A percentile compares a stretch with the other conserved stretches of the same genome.
Conservation (phyloP, 805 yeast species). For the Metschnikowia cerradonensis region DNA sequence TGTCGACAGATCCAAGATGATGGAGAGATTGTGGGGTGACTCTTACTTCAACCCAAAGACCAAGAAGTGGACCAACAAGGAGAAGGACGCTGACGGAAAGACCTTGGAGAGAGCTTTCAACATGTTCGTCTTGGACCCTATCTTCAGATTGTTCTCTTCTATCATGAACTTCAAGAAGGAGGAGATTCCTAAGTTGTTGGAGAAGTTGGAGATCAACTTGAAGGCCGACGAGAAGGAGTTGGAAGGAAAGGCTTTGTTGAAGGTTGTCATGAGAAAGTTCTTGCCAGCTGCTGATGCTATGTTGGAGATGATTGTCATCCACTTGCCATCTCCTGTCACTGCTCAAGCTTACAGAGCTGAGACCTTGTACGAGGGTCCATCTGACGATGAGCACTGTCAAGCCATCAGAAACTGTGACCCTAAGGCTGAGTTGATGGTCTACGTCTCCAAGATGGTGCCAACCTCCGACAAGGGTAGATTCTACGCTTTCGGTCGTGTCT, state of each 20-base stretch:
- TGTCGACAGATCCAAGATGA: constrained; percentile 97
- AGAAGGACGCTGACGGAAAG: constrained; percentile 93
- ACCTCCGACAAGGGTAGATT: constrained; percentile 99
- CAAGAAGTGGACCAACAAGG: constrained; percentile 98
- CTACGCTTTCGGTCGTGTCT: constrained; percentile 99
- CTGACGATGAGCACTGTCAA: constrained; percentile 82
- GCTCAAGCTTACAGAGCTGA: constrained; percentile 99
- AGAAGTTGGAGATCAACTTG: constrained; percentile 88
- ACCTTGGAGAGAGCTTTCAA: constrained; percentile 98
- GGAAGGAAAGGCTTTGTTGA: constrained; percentile 97
- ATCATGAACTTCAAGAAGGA: constrained; percentile 99
- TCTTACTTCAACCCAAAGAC: constrained; percentile 99
- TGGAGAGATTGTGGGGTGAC: constrained; percentile 99
- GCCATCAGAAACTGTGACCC: constrained; percentile 99
- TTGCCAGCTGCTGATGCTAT: constrained; percentile 99
- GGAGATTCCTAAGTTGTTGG: constrained; percentile 86
- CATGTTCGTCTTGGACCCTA: constrained; percentile 98
- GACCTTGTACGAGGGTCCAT: constrained; percentile 98
- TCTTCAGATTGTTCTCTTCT: constrained; percentile 93
- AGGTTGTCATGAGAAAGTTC: constrained; percentile 99
- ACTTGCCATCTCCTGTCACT: constrained; percentile 99
- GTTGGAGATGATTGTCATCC: constrained; percentile 96
- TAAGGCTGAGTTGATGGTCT: constrained; percentile 94
- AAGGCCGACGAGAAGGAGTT: constrained; percentile 97
- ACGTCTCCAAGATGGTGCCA: constrained; percentile 99